Evolutionary conservation across 352 stramenopile species (phyloP).

Genomic region (Pelagophyceae sp.): DNA sequence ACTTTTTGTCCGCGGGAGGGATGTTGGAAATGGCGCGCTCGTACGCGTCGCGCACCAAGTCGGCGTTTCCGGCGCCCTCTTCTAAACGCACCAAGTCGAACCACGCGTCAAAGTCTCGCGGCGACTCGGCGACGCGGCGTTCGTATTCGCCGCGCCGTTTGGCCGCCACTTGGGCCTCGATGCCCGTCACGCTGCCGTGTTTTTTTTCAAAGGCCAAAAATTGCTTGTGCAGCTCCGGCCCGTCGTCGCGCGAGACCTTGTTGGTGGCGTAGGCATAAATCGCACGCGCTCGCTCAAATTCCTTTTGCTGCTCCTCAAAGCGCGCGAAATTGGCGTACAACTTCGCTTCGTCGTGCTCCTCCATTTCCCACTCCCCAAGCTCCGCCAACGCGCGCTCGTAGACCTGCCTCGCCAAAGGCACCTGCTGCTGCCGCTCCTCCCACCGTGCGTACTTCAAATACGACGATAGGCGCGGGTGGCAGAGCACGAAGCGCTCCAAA

Average conservation of each 20-base stretch:
- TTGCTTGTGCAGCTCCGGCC: slow-evolving; percentile 83
- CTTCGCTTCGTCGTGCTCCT: slow-evolving; percentile 56
- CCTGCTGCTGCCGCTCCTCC: slow-evolving; percentile 89
- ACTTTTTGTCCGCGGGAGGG: slow-evolving; percentile 89
- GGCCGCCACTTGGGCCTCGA: slow-evolving; percentile 87
- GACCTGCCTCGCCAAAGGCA: slow-evolving; percentile 76
- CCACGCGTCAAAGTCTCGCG: slow-evolving; percentile 95
- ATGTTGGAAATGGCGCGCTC: slow-evolving; percentile 85
- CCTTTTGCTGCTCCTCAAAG: slow-evolving; percentile 93
- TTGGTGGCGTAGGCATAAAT: slow-evolving; percentile 69
- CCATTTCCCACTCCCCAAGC: slow-evolving; percentile 44
- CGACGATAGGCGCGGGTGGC: slow-evolving; percentile 69
- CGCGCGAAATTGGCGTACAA: slow-evolving; percentile 85
- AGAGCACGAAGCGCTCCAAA: slow-evolving; percentile 84
- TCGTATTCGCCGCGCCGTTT: slow-evolving; percentile 91
- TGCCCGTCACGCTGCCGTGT: slow-evolving; percentile 85
- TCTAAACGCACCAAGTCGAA: slow-evolving; percentile 98
- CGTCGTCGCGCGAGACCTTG: slow-evolving; percentile 57
- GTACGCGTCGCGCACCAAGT: slow-evolving; percentile 81
- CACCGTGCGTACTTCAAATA: slow-evolving; percentile 98
- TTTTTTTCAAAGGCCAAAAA: slow-evolving; percentile 98
- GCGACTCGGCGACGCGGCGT: slow-evolving; percentile 69
- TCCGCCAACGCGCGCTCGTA: slow-evolving; percentile 90
- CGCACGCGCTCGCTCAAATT: slow-evolving; percentile 74
- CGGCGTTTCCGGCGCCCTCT: slow-evolving; percentile 60